A percentile compares a stretch with the other conserved stretches of the same genome.
Evolutionary conservation across 2,329 filamentous ascomycete genomes (phyloP).

Genomic region (Colletotrichum abscissum): DNA sequence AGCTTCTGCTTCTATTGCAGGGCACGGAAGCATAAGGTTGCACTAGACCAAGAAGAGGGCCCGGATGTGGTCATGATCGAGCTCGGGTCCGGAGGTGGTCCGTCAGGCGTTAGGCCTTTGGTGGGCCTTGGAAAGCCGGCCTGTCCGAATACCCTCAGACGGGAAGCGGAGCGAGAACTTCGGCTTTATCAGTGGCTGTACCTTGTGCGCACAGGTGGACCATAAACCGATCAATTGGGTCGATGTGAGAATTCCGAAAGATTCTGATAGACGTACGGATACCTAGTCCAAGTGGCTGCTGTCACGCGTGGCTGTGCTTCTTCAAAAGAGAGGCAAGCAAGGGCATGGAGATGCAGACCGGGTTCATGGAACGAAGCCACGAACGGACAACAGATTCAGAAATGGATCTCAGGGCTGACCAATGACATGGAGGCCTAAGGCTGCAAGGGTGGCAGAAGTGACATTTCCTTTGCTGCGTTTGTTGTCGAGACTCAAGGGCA

Average conservation of each 20-base stretch:
- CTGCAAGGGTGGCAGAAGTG: not conserved
- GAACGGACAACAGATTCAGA: not conserved
- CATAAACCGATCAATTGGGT: not conserved
- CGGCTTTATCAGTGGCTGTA: not conserved
- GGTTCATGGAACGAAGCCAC: conserved; percentile 16
- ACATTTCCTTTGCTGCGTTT: not conserved
- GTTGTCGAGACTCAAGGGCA: not conserved
- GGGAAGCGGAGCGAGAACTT: conserved; percentile 4
- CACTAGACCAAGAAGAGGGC: conserved; percentile 26
- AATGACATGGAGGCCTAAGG: conserved; percentile 13
- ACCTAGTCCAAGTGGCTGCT: conserved; percentile 7
- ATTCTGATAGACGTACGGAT: not conserved
- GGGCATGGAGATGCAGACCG: conserved; percentile 5
- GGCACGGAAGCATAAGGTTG: conserved; percentile 25
- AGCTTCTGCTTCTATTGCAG: conserved; percentile 13
- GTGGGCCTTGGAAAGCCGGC: conserved; percentile 22
- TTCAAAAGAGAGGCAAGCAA: not conserved
- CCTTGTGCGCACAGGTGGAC: not conserved
- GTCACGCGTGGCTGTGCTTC: conserved; percentile 15
- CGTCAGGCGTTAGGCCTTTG: conserved; percentile 23
- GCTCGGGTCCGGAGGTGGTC: conserved; percentile 32
- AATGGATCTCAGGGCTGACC: conserved; percentile 6
- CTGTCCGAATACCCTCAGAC: conserved; percentile 25
- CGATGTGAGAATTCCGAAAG: not conserved
- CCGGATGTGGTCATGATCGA: conserved; percentile 20